A percentile compares a stretch with the other conserved stretches of the same genome.
Evolutionary conservation across 345 rosid species (phyloP).

Genomic region (Populus simonii): DNA sequence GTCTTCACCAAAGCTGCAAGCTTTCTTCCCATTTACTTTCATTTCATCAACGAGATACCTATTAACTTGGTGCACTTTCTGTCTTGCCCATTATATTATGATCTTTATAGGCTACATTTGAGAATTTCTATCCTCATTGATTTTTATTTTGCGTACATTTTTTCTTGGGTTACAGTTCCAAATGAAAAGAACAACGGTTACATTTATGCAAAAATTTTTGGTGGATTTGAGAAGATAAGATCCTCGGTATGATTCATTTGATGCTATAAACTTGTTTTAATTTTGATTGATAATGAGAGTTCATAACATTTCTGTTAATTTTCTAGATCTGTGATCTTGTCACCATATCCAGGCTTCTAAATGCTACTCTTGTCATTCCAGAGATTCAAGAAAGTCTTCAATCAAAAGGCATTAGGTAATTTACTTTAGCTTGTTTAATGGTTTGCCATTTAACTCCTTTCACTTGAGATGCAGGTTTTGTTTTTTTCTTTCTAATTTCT

Average conservation of each 20-base stretch:
- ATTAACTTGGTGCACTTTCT: not conserved
- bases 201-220: slow-evolving; percentile 88
- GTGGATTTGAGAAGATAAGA: slow-evolving; percentile 90
- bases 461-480: not conserved
- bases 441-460: slow-evolving; percentile 3
- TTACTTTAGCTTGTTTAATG: slow-evolving; percentile 13
- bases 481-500: slow-evolving; percentile 5
- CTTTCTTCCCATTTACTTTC: not conserved
- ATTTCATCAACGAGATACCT: not conserved
- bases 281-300: slow-evolving; percentile 13
- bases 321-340: slow-evolving; percentile 99
- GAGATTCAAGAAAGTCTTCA: slow-evolving; percentile 93
- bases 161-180: slow-evolving; percentile 48
- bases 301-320: slow-evolving; percentile 47
- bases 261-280: not conserved
- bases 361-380: slow-evolving; percentile 99
- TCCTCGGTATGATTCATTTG: slow-evolving; percentile 63
- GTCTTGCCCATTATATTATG: not conserved
- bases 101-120: not conserved
- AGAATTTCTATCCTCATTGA: not conserved
- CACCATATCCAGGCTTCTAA: slow-evolving; percentile 97
- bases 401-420: slow-evolving; percentile 86
- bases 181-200: slow-evolving; percentile 54
- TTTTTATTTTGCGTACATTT: not conserved
- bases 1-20: not conserved